Evolutionary conservation across 352 stramenopile genomes (phyloP), one percentile per base, ranked within the genome.

Genomic region (Globisporangium solare): DNA sequence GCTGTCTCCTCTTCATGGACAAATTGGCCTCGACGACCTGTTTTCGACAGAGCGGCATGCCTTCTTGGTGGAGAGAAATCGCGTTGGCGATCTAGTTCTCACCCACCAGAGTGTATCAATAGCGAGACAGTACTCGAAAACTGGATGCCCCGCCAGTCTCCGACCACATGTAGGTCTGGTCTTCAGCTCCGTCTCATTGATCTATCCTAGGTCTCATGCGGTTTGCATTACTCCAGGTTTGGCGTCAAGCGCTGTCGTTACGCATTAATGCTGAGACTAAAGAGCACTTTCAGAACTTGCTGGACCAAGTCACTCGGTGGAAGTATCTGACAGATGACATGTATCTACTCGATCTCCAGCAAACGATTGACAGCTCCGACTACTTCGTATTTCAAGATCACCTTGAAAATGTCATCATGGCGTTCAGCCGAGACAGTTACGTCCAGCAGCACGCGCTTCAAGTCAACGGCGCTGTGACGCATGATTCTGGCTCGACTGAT

Each of bases 371-470:
- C 70, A 88, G 74, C 55, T 86, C 63, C 37, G 79, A 93, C 56
- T 90, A 91, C 52, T 91, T 93, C 62, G 77, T 89, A 51, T 93
- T 93, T 52, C 74, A 91, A 61, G 83, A 91, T 43, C 70, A 83
- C 31, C 70, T 93, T 43, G 70, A 84, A 56, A 83, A 68, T 51
- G 70, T 86, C 32, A 56, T 93, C 18, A 79, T 90, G 67, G 76
- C 79, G 21, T 93, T 91, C 57, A 88, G 76, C 8, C 71, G 83
- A 24, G 83, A 91, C 60, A 54, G 56, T 0, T 69, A 77, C 32
- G 73, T 88, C 15, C 63, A 67, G 24, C 42, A 71, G 2, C 64
- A 77, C 27, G 76, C 78, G 5, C 40, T 69, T 5, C 68, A 73
- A 56, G 65, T 91, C 4, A 88, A 88, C 47, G 78, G 76, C n/a